Evolutionary conservation across 1,139 yeast genomes (phyloP).

Genomic region (Wickerhamomyces sp.): DNA sequence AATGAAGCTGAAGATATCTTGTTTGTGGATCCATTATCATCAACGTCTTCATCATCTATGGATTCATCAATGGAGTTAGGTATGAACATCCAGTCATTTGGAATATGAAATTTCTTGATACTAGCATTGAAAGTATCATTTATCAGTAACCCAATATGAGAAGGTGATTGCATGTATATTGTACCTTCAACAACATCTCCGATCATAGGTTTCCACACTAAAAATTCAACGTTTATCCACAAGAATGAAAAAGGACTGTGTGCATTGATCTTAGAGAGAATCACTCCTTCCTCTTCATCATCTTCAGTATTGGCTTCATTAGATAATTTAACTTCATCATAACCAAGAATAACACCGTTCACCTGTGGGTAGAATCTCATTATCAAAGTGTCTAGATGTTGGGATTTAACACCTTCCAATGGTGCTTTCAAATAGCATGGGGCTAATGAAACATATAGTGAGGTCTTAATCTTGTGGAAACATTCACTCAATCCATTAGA

Average conservation of each 20-base stretch:
- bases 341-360: conserved; percentile 80
- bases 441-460: conserved; percentile 79
- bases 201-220: conserved; percentile 83
- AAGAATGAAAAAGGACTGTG: conserved; percentile 86
- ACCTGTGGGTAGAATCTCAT: conserved; percentile 76
- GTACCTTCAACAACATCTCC: conserved; percentile 86
- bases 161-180: conserved; percentile 88
- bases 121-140: conserved; percentile 95
- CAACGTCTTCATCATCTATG: conserved; percentile 22
- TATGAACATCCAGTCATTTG: conserved; percentile 75
- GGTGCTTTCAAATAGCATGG: conserved; percentile 71
- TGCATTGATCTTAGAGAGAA: conserved; percentile 61
- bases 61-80: conserved; percentile 53
- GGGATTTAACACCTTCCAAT: conserved; percentile 70
- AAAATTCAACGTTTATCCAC: conserved; percentile 81
- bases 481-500: conserved; percentile 43
- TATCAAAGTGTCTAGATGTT: conserved; percentile 84
- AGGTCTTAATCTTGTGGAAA: conserved; percentile 58
- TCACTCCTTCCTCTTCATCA: conserved; percentile 22
- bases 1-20: conserved; percentile 37
- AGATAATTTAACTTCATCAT: conserved; percentile 52
- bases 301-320: conserved; percentile 25
- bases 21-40: conserved; percentile 20
- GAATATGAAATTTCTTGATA: conserved; percentile 79
- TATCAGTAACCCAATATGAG: conserved; percentile 85